Base-by-base conservation (phyloP, 352 stramenopile species). In the Thraustochytrium striatum region DNA sequence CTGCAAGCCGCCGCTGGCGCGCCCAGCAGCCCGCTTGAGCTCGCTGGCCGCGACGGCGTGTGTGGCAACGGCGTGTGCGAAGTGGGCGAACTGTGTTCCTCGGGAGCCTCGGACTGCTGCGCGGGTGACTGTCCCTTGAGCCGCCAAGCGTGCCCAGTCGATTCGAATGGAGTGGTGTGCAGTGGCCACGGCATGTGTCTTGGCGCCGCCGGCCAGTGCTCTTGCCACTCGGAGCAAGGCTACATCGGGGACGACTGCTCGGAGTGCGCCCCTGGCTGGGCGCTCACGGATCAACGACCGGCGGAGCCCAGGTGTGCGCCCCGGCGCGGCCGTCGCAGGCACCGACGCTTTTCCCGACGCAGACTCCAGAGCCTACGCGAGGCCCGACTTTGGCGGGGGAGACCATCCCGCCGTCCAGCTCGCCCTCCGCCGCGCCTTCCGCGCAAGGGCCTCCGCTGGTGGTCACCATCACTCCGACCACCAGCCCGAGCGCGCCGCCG, bases 21-120 rank as follows among this genome's bases (percentile, higher is more conserved):
- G n/a, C 3, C 8, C 1, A 36, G 13, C 25, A 25, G 21, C 30
- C 16, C 21, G 44, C 16, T 70, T n/a, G 19, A 9, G 16, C 44
- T 75, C 32, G 11, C 52, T 0, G 44, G 36, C 36, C 65, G 65
- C 36, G 41, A 30, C 3, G 65, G 65, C 3, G 21, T 8, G 5
- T 75, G 65, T 32, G 65, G 65, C 0, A 75, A 75, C 36, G 65
- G 39, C 25, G 9, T 75, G 13, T 75, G 65, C 52, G 65, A 75
- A 38, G 30, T 62, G 19, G 65, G 65, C 44, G 65, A 75, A 38
- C 2, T n/a, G 16, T 75, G 65, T n/a, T 19, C 13, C 3, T 70
- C 38, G 5, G 16, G 32, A 5, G 0, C 33, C 21, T 7, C 33
- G 33, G 5, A 19, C 21, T 75, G 65, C 52, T 75, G 65, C 36